Conservation (phyloP, 306 rosid genomes). For the Glycyrrhiza uralensis region DNA sequence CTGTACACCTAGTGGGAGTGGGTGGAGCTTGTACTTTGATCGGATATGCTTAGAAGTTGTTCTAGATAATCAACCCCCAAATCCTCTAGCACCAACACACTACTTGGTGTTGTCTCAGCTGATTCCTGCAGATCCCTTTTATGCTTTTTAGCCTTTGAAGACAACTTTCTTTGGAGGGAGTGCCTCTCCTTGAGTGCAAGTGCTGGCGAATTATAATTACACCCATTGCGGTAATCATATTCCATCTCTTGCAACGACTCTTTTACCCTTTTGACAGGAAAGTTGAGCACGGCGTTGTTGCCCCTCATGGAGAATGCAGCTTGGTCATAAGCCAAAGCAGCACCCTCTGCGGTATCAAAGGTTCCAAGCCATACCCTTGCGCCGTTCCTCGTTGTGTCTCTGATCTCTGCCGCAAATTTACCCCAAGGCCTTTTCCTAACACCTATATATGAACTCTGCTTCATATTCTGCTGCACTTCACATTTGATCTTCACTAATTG, state of each 20-base stretch:
- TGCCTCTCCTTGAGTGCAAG: slow-evolving; percentile 48
- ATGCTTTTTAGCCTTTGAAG: background rate
- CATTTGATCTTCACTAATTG: background rate
- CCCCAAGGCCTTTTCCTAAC: slow-evolving; percentile 83
- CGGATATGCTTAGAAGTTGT: slow-evolving; percentile 39
- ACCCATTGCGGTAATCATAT: background rate
- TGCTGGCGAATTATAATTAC: slow-evolving; percentile 63
- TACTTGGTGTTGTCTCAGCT: background rate
- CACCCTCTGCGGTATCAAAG: slow-evolving; percentile 63
- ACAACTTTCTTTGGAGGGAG: background rate
- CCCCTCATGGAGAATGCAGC: slow-evolving; percentile 79
- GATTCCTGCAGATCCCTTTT: slow-evolving; percentile 14
- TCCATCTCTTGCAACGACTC: slow-evolving; percentile 30
- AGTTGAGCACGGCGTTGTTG: slow-evolving; percentile 50
- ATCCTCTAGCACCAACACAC: slow-evolving; percentile 42
- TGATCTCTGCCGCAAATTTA: slow-evolving; percentile 75
- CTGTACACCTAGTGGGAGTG: too few species aligned
- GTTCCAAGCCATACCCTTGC: slow-evolving; percentile 85
- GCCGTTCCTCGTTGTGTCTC: slow-evolving; percentile 69
- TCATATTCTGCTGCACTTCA: background rate
- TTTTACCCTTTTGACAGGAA: slow-evolving; percentile 32
- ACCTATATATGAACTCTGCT: slow-evolving; percentile 32
- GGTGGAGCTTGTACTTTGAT: slow-evolving; percentile 5
- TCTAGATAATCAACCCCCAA: slow-evolving; percentile 67
- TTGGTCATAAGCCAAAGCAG: slow-evolving; percentile 85